phyloP scores from a whole-genome alignment of 306 rosid species.

The Gastrolobium bilobum region DNA sequence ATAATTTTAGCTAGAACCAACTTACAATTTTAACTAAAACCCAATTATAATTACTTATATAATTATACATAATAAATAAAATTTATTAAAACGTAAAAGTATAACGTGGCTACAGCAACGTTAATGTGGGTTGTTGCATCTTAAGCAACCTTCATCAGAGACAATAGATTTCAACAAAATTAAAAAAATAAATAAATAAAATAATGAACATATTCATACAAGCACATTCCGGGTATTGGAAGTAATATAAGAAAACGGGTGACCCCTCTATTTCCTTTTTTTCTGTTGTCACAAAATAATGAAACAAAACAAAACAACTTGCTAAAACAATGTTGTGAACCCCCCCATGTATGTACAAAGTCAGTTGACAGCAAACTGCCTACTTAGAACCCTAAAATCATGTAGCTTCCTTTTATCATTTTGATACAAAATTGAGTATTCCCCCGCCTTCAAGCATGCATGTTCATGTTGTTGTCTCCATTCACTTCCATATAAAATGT shows the following conservation, averaged over 20 bases:
- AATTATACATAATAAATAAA: too few relatives aligned
- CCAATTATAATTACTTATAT: too few relatives aligned
- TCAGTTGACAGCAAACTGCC: slow-evolving; percentile 56
- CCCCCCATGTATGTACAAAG: slow-evolving; percentile 54
- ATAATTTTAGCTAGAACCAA: too few relatives aligned
- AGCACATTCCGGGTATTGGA: slow-evolving; percentile 27
- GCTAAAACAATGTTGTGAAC: slow-evolving; percentile 52
- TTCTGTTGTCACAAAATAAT: slow-evolving; percentile 47
- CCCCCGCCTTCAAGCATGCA: slow-evolving; percentile 35
- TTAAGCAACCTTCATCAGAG: background rate
- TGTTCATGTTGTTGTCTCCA: background rate
- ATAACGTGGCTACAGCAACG: too few relatives aligned
- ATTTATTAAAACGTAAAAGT: too few relatives aligned
- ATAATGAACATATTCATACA: slow-evolving; percentile 47
- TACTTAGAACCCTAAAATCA: slow-evolving; percentile 46
- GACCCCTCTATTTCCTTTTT: slow-evolving; percentile 50
- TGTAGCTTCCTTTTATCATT: slow-evolving; percentile 48
- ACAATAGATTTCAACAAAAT: slow-evolving; percentile 1
- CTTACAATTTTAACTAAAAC: too few relatives aligned
- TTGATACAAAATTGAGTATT: slow-evolving; percentile 55
- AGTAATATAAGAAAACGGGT: slow-evolving; percentile 38
- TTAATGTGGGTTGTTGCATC: slow-evolving; percentile 1
- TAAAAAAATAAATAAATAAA: slow-evolving; percentile 40
- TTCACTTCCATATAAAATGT: slow-evolving; percentile 38
- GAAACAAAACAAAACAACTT: slow-evolving; percentile 45